Evolutionary conservation across 78 protist genomes (phyloP).

Genomic region (Tieghemostelium lacteum): DNA sequence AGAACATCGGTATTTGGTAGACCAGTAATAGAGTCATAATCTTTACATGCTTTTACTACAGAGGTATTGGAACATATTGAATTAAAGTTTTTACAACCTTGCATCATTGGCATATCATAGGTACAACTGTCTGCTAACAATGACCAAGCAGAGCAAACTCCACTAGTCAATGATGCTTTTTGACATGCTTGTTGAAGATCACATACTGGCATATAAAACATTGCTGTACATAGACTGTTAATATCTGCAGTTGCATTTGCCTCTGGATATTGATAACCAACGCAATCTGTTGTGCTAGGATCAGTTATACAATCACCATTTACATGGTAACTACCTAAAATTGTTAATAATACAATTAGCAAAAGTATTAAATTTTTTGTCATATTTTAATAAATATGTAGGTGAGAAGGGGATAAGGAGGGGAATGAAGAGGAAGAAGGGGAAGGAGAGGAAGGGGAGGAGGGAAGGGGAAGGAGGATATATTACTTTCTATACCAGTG

Average conservation of each 20-base stretch:
- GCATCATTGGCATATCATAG: conserved; percentile 65
- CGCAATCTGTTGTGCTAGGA: not conserved
- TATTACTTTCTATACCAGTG: too few relatives aligned
- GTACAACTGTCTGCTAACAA: conserved; percentile 44
- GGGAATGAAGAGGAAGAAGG: too few relatives aligned
- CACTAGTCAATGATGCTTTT: not conserved
- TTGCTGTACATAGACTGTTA: conserved; percentile 15
- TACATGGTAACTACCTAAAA: too few relatives aligned
- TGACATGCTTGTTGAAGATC: conserved; percentile 6
- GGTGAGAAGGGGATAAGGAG: too few relatives aligned
- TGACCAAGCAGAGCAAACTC: conserved; percentile 35
- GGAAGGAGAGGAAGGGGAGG: too few relatives aligned
- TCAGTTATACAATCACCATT: conserved; percentile 1
- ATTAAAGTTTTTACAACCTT: conserved; percentile 21
- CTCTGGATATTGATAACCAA: not conserved
- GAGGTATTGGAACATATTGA: conserved; percentile 11
- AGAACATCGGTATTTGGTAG: not conserved
- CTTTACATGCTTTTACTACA: conserved; percentile 4
- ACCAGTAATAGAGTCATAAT: not conserved
- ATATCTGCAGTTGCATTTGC: conserved; percentile 23
- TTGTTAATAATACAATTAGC: too few relatives aligned
- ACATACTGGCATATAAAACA: conserved; percentile 65
- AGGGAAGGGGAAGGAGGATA: too few relatives aligned
- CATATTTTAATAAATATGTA: too few relatives aligned
- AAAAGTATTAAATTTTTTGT: too few relatives aligned